Evolutionary conservation across 805 yeast genomes (phyloP).

Genomic region (Babjeviella inositovora): DNA sequence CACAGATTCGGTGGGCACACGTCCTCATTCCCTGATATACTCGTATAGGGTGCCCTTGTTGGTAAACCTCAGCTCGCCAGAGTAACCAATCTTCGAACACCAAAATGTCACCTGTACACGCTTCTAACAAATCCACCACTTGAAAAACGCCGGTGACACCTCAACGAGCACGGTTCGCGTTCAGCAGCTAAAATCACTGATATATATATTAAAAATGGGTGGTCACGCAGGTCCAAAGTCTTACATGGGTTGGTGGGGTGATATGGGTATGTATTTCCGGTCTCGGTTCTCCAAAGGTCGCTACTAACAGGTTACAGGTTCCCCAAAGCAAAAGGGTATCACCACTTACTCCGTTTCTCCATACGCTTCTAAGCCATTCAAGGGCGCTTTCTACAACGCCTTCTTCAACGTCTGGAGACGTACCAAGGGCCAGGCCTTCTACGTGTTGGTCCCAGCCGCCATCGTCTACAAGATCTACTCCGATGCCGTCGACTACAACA

Average conservation of each 20-base stretch:
- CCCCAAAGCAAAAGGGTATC: slow-evolving; percentile 75
- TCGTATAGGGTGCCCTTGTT: too few relatives aligned
- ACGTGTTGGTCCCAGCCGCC: slow-evolving; percentile 60
- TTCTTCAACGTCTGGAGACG: slow-evolving; percentile 92
- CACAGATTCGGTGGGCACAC: too few relatives aligned
- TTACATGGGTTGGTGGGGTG: slow-evolving; percentile 98
- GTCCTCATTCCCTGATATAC: too few relatives aligned
- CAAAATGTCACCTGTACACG: too few relatives aligned
- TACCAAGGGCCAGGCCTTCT: slow-evolving; percentile 72
- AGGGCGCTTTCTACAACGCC: slow-evolving; percentile 73
- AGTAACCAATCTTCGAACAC: too few relatives aligned
- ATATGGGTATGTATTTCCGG: slow-evolving; percentile 38
- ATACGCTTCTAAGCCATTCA: slow-evolving; percentile 82
- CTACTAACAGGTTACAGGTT: slow-evolving; percentile 11
- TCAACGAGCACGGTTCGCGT: too few relatives aligned
- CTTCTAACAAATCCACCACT: too few relatives aligned
- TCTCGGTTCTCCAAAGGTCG: slow-evolving; percentile 1
- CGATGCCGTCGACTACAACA: slow-evolving; percentile 79
- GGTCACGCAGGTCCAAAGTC: slow-evolving; percentile 54
- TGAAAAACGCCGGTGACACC: too few relatives aligned
- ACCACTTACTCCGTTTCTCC: slow-evolving; percentile 88
- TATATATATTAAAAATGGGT: slow-evolving; percentile 29
- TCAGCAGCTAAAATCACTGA: too few relatives aligned
- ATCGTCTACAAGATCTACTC: slow-evolving; percentile 81
- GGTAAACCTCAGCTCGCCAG: too few relatives aligned